A percentile compares a stretch with the other conserved stretches of the same genome.
Evolutionary conservation across 2,329 filamentous ascomycete genomes (phyloP).

Genomic region (Phaeosphaeria sp.): DNA sequence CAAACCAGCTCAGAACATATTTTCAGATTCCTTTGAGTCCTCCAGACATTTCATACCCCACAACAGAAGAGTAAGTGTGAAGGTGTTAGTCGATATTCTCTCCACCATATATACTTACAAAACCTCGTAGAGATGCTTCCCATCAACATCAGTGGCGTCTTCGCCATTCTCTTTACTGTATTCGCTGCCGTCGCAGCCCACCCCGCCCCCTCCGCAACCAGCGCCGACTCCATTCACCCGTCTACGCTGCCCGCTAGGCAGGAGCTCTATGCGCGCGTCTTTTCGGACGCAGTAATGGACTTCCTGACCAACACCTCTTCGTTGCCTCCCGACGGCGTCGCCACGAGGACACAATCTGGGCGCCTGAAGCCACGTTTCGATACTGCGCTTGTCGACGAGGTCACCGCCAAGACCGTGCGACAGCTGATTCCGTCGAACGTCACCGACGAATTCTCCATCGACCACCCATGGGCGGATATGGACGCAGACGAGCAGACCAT

Average conservation of each 20-base stretch:
- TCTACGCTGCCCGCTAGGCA: not conserved
- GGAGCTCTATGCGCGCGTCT: not conserved
- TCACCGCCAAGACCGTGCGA: not conserved
- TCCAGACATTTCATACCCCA: not conserved
- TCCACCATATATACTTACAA: not conserved
- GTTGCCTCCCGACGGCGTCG: not conserved
- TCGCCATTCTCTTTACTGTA: not conserved
- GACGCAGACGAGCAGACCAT: not conserved
- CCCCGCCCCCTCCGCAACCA: not conserved
- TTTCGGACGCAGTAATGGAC: not conserved
- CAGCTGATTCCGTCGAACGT: too few species aligned
- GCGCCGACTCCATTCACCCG: not conserved
- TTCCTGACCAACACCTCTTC: not conserved
- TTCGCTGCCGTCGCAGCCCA: not conserved
- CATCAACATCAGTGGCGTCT: not conserved
- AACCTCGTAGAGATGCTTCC: not conserved
- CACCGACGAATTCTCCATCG: too few species aligned
- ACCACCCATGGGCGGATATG: not conserved
- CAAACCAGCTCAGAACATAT: not conserved
- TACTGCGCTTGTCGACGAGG: not conserved
- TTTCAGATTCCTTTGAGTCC: not conserved
- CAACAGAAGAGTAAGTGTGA: not conserved
- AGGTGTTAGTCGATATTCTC: not conserved
- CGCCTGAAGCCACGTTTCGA: not conserved
- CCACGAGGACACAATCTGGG: not conserved